Evolutionary conservation across 495 filamentous ascomycete genomes (phyloP), one percentile per base, ranked within the genome.

Genomic region (Clavariopsis aquatica): DNA sequence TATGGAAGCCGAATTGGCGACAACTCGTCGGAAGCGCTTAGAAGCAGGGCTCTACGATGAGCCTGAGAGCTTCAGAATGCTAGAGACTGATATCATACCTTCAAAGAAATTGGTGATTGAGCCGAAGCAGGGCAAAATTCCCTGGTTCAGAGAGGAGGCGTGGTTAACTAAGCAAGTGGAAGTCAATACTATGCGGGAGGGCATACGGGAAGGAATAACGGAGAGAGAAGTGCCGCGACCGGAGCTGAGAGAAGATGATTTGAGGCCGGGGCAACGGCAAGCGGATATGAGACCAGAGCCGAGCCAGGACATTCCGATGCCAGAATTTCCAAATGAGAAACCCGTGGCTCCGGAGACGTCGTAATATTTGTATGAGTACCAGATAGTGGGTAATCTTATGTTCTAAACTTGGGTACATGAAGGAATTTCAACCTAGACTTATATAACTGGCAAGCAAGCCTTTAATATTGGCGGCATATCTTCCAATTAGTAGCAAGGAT

Each of bases 1-100:
- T 31, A 81, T 86, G 70, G 84, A 87, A 65, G 80, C 76, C 1
- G 83, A 88, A 69, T 49, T 83, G 19, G 75, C 76, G 43, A 68
- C 36, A 2, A 64, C 29, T 13, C 41, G 53, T 52, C 46, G 64
- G 56, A 63, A 59, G 31, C 57, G 63, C 13, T 26, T 64, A 20
- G 71, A 72, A 12, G 29, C 54, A 28, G 57, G 82, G 6, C 76
- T 78, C 43, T 76, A 71, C 28, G 73, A 74, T 8, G 71, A 81
- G 22, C 73, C 78, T 1, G 70, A 71, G 6, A 58, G 60, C 27
- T 58, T 70, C 46, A 55, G 28, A 7, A 56, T 41, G 22, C 17
- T 75, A 65, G 71, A 69, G 45, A 28, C 60, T 26, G 74, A 75
- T 46, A 55, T 71, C 2, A 38, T 60, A 23, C 41, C 53, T 6